Evolutionary conservation across 176 grass and related monocot genomes (phyloP).

Genomic region (Microstegium vimineum): DNA sequence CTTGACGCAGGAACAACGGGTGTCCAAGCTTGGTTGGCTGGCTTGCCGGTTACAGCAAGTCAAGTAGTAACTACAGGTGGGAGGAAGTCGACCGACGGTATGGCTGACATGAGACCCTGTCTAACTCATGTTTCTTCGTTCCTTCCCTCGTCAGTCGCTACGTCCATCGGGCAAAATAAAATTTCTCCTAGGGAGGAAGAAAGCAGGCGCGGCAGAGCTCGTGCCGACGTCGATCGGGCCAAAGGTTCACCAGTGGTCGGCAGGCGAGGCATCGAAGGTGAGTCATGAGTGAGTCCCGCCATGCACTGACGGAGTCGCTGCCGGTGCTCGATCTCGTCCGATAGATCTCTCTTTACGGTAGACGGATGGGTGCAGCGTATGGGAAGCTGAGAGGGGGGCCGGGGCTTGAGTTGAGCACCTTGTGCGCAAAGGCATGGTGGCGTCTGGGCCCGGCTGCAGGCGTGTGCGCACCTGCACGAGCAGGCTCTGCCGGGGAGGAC

Average conservation of each 20-base stretch:
- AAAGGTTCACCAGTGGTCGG: background rate
- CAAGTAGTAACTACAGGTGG: conserved; percentile 15
- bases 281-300: conserved; percentile 19
- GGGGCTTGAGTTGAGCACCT: background rate
- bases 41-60: conserved; percentile 20
- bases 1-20: background rate
- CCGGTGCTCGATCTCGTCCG: background rate
- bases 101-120: conserved; percentile 25
- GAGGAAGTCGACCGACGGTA: conserved; percentile 29
- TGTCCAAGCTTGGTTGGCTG: background rate
- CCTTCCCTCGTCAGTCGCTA: background rate
- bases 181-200: background rate
- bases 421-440: conserved; percentile 15
- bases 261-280: background rate
- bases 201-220: background rate
- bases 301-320: background rate
- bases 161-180: background rate
- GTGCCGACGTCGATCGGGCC: background rate
- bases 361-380: conserved; percentile 14
- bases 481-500: background rate
- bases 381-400: background rate
- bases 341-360: background rate
- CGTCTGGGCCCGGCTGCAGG: background rate
- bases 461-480: background rate
- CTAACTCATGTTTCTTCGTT: conserved; percentile 8